Conservation (phyloP, 1,284 basidiomycete species). For the Stygiomarasmius scandens region DNA sequence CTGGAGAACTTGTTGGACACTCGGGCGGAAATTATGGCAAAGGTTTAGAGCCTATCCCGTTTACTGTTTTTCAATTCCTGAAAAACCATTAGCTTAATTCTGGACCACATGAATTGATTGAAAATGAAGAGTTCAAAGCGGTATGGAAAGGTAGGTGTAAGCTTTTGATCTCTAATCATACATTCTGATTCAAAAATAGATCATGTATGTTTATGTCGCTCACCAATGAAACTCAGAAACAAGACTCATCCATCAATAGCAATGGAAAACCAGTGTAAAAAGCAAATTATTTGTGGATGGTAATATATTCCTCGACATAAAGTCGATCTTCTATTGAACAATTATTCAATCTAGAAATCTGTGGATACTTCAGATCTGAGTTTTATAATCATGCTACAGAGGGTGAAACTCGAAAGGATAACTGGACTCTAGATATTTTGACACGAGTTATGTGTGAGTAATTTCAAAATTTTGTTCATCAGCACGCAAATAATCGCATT, state of each 20-base stretch:
- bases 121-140: conserved; percentile 30
- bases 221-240: too few relatives aligned
- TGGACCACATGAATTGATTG: conserved; percentile 34
- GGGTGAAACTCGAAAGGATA: conserved; percentile 24
- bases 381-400: conserved; percentile 21
- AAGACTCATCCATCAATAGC: too few relatives aligned
- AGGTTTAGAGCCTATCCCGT: too few relatives aligned
- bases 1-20: not conserved
- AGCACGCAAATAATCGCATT: not conserved
- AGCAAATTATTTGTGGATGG: conserved; percentile 30
- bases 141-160: conserved; percentile 30
- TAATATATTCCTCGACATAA: conserved; percentile 3
- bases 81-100: conserved; percentile 24
- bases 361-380: conserved; percentile 25
- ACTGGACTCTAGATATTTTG: conserved; percentile 34
- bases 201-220: too few relatives aligned
- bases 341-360: too few relatives aligned
- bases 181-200: too few relatives aligned
- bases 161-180: too few relatives aligned
- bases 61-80: not conserved
- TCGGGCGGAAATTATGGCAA: not conserved
- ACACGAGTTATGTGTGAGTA: conserved; percentile 34
- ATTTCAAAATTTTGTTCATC: not conserved
- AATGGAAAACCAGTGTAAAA: conserved; percentile 32
- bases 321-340: not conserved